These are phyloP conservation scores for Urostyla sp. DNA, from an alignment of 73 alveolate genomes.

Conservation along the genomic window DNA sequence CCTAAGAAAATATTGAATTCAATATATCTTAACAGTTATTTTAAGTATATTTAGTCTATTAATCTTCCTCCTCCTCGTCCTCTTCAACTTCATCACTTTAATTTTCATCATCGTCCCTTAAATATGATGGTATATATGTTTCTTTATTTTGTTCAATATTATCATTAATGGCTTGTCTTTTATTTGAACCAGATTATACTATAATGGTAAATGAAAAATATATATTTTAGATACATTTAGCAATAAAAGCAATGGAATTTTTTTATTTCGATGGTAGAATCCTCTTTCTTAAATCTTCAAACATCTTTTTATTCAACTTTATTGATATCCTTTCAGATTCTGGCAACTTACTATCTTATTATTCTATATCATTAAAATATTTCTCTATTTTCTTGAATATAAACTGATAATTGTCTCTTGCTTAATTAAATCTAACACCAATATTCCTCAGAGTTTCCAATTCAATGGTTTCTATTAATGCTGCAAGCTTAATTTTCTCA, in stretches of 20 bases:
- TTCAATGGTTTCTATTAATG: not conserved
- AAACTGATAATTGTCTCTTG: not conserved
- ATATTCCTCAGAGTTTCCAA: not conserved
- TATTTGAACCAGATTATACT: not conserved
- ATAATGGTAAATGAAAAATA: not conserved
- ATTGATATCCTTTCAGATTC: not conserved
- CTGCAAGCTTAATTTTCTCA: conserved; percentile 15
- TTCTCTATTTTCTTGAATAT: not conserved
- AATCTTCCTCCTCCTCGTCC: not conserved
- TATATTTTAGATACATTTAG: not conserved
- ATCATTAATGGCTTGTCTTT: not conserved
- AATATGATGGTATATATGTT: not conserved
- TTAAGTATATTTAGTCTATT: not conserved
- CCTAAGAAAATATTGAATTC: not conserved
- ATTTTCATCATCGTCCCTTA: not conserved
- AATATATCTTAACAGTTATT: conserved; percentile 11
- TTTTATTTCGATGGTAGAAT: not conserved
- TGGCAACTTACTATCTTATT: too few species aligned
- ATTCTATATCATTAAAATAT: not conserved
- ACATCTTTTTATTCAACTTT: conserved; percentile 15
- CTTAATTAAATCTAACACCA: not conserved
- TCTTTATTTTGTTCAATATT: not conserved
- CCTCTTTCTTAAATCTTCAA: not conserved
- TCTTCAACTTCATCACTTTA: not conserved
- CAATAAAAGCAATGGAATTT: not conserved